Evolutionary conservation across 192 early-diverging fungal species (phyloP), one percentile per base, ranked within the genome.

Genomic region (Rhizophagus sp.): DNA sequence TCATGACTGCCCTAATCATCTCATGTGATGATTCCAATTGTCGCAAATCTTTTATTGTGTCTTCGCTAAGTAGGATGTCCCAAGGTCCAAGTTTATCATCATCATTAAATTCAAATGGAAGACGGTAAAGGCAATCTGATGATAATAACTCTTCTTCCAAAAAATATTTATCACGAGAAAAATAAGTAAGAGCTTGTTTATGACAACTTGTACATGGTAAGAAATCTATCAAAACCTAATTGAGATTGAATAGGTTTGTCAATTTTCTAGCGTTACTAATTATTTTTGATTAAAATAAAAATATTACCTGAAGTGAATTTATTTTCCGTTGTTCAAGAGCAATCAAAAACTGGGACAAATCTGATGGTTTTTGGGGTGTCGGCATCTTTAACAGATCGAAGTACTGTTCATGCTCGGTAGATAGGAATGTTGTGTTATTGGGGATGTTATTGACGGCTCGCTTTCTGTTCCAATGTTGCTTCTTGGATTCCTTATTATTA

Each of bases 81-180:
- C 75, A 76, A 25, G 61, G 24, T 1, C 75, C 75, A 30, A 76
- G 39, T 0, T 65, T 76, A 39, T 76, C 75, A 25, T 76, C 11
- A n/a, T 76, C 75, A 64, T 63, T 24, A 36, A 76, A 76, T 64
- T 76, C 75, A 39, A 76, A 76, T 47, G 75, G 75, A 64, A 76
- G 75, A 6, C 39, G 12, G 11, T 61, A 62, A 39, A 34, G 52
- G 1, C 75, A 33, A 25, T 76, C 50, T 17, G 50, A 24, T 44
- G 33, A 8, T 73, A 4, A 17, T n/a, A 9, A 4, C 2, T 25
- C 47, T 4, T 41, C 34, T 70, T 70, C 34, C 34, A 13, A 70
- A 70, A 22, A 70, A n/a, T 74, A 74, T 74, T 74, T 74, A 9
- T 74, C 72, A 8, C 27, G 72, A 3, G n/a, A 74, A 50, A 74